Conservation (phyloP, 2,329 filamentous ascomycete genomes). For the Dactylellina leptospora region DNA sequence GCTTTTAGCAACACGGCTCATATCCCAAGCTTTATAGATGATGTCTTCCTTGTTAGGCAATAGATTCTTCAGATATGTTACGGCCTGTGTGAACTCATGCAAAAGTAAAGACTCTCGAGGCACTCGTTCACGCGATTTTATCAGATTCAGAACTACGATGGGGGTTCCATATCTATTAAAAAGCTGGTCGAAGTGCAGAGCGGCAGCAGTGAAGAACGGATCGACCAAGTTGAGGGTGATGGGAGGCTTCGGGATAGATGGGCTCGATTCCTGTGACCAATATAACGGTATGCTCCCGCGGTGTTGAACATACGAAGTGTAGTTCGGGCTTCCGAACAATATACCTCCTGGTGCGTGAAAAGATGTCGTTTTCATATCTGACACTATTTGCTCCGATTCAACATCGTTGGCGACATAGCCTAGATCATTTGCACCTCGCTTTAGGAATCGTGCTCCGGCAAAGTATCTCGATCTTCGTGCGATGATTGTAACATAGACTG, state of each 20-base stretch:
- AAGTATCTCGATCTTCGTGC: conserved; percentile 91
- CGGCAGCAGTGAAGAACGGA: conserved; percentile 92
- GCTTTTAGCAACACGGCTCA: conserved; percentile 93
- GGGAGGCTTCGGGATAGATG: conserved; percentile 93
- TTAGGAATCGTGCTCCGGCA: conserved; percentile 91
- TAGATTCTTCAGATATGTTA: conserved; percentile 94
- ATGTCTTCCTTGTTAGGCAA: conserved; percentile 85
- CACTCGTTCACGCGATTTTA: conserved; percentile 86
- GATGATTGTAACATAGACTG: conserved; percentile 91
- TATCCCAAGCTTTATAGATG: conserved; percentile 94
- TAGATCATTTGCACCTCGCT: conserved; percentile 90
- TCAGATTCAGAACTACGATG: conserved; percentile 88
- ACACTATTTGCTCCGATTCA: conserved; percentile 97
- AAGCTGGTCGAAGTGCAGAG: conserved; percentile 91
- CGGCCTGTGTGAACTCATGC: conserved; percentile 83
- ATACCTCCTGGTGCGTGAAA: conserved; percentile 90
- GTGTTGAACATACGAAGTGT: conserved; percentile 96
- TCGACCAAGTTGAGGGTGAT: conserved; percentile 89
- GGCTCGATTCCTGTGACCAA: conserved; percentile 96
- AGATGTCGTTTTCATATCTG: conserved; percentile 90
- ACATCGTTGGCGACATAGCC: conserved; percentile 80
- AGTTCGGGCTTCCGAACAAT: conserved; percentile 86
- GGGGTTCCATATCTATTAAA: conserved; percentile 93
- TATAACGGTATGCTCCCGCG: conserved; percentile 94
- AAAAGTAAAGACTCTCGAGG: conserved; percentile 92